Evolutionary conservation across 805 yeast genomes (phyloP).

Genomic region (Suhomyces vadensis): DNA sequence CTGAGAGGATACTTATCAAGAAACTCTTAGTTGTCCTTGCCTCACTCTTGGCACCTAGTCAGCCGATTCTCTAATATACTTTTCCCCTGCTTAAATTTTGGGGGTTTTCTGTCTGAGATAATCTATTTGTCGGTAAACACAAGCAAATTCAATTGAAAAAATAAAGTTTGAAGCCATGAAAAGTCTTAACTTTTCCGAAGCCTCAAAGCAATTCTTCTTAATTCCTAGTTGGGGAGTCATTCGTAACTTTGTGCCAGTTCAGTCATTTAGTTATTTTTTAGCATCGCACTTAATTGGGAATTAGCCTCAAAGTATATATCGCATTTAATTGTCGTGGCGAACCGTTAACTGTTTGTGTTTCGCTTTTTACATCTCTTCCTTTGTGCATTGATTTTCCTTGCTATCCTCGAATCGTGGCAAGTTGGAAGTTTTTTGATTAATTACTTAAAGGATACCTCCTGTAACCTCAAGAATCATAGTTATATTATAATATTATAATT

Average conservation of each 20-base stretch:
- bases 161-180: background rate
- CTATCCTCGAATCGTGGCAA: conserved; percentile 7
- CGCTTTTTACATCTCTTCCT: background rate
- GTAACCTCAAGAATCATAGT: background rate
- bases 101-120: background rate
- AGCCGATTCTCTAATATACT: no score
- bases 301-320: background rate
- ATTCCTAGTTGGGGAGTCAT: no score
- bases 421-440: background rate
- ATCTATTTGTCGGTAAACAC: background rate
- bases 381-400: background rate
- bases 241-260: no score
- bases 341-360: background rate
- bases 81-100: no score
- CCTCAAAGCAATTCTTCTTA: background rate
- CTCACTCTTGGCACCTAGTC: no score
- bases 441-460: background rate
- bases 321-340: background rate
- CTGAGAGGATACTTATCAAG: no score
- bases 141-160: no score
- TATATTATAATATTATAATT: no score
- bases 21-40: no score
- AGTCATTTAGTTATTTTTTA: no score
- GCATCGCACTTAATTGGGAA: background rate
- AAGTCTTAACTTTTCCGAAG: background rate